These are phyloP conservation scores for Trichoderma polysporum DNA, from an alignment of 2,329 filamentous ascomycete species.

Conservation along the genomic window DNA sequence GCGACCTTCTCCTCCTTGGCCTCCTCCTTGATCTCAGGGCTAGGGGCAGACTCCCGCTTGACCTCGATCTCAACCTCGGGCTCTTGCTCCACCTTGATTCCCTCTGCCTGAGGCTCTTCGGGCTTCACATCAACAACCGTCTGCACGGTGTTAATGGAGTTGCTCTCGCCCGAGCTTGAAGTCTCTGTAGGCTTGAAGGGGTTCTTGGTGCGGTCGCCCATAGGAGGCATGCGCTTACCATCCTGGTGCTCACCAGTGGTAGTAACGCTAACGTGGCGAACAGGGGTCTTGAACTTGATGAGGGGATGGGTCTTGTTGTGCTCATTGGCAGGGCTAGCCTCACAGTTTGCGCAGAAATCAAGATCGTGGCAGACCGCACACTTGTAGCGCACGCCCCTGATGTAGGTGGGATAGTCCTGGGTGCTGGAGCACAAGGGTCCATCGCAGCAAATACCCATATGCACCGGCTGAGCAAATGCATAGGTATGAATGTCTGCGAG, in stretches of 20 bases:
- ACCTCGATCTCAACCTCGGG: background rate
- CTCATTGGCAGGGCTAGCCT: slow-evolving; percentile 76
- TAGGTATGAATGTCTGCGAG: slow-evolving; percentile 39
- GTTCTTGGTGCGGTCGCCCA: slow-evolving; percentile 63
- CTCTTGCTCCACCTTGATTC: slow-evolving; percentile 34
- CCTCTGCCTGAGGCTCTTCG: slow-evolving; percentile 39
- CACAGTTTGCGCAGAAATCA: slow-evolving; percentile 93
- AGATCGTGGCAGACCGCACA: slow-evolving; percentile 93
- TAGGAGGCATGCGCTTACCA: slow-evolving; percentile 61
- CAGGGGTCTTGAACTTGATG: slow-evolving; percentile 93
- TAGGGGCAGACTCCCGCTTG: slow-evolving; percentile 21
- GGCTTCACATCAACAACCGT: slow-evolving; percentile 74
- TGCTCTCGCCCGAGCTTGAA: slow-evolving; percentile 44
- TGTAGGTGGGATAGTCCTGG: slow-evolving; percentile 63
- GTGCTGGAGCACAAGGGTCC: slow-evolving; percentile 75
- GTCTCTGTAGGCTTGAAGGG: slow-evolving; percentile 52
- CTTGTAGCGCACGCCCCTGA: slow-evolving; percentile 89
- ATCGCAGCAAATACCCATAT: slow-evolving; percentile 90
- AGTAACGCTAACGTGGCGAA: slow-evolving; percentile 82
- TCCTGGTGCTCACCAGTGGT: slow-evolving; percentile 76
- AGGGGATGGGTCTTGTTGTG: slow-evolving; percentile 97
- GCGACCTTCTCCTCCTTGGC: slow-evolving; percentile 28
- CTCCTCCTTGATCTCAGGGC: slow-evolving; percentile 26
- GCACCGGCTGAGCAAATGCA: slow-evolving; percentile 46
- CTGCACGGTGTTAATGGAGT: slow-evolving; percentile 56